A percentile compares a stretch with the other conserved stretches of the same genome.
Conservation (phyloP, 225 moss, liverwort and hornwort species). For the Pleurozium schreberi region DNA sequence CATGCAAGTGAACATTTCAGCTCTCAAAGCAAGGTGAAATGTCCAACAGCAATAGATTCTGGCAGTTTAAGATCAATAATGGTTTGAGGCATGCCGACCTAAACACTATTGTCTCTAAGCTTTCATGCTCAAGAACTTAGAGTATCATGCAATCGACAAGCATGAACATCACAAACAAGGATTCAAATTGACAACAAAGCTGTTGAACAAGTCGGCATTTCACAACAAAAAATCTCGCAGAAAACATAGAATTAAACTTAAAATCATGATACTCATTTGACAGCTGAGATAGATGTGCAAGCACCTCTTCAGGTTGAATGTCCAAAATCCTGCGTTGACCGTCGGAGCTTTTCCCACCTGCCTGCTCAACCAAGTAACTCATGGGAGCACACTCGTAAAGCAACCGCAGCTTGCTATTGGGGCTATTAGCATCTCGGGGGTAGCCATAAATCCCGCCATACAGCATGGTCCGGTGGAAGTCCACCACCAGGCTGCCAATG, state of each 20-base stretch:
- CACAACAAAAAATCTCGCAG: neutral
- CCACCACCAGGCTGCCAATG: slow-evolving; percentile 90
- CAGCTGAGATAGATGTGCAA: neutral
- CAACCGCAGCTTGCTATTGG: slow-evolving; percentile 73
- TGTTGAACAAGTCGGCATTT: neutral
- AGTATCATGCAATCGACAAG: neutral
- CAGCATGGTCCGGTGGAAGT: slow-evolving; percentile 85
- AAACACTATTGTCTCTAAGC: neutral
- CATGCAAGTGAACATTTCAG: neutral
- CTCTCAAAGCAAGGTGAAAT: neutral
- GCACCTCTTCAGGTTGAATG: slow-evolving; percentile 72
- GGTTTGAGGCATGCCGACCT: no score
- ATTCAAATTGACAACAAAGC: neutral
- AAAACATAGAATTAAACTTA: neutral
- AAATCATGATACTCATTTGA: neutral
- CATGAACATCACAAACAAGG: neutral
- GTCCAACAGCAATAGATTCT: neutral
- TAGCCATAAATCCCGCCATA: slow-evolving; percentile 95
- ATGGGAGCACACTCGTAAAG: slow-evolving; percentile 94
- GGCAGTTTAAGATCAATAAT: neutral
- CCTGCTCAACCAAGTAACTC: slow-evolving; percentile 94
- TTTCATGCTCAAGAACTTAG: neutral
- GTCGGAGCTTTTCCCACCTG: slow-evolving; percentile 88
- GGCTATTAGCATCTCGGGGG: slow-evolving; percentile 68
- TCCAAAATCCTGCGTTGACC: slow-evolving; percentile 71